phyloP scores from a whole-genome alignment of 345 rosid genomes.

The Cardamine occulta region DNA sequence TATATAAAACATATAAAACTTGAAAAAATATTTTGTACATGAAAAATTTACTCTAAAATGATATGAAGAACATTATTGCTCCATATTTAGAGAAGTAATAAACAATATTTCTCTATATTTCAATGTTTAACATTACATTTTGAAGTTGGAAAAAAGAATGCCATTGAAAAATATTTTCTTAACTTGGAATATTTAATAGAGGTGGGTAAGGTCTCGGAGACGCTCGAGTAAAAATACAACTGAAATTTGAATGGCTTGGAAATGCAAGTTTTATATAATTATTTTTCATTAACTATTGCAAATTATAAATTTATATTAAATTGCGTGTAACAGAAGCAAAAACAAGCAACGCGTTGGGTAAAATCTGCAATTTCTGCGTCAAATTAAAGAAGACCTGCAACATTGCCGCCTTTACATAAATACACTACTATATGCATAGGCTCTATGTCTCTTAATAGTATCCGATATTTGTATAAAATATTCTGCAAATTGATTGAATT shows the following conservation, averaged over 20 bases:
- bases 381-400: conserved; percentile 45
- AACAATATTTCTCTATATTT: not conserved
- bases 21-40: not conserved
- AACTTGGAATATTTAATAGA: not conserved
- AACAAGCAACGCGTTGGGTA: conserved; percentile 43
- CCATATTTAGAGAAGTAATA: not conserved
- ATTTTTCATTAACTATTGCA: not conserved
- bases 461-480: conserved; percentile 4
- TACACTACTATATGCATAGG: conserved; percentile 20
- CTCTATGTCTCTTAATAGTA: conserved; percentile 2
- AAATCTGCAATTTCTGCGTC: conserved; percentile 44
- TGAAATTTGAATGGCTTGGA: not conserved
- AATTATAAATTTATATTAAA: conserved; percentile 1
- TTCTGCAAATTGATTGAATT: conserved; percentile 11
- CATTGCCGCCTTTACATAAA: conserved; percentile 43
- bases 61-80: not conserved
- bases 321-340: conserved; percentile 42
- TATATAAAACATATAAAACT: not conserved
- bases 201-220: not conserved
- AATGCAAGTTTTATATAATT: conserved; percentile 1
- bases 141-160: not conserved
- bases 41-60: not conserved
- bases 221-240: not conserved
- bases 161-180: not conserved
- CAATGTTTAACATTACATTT: not conserved